phyloP scores from a whole-genome alignment of 495 filamentous ascomycete genomes.

The Xylaria curta region DNA sequence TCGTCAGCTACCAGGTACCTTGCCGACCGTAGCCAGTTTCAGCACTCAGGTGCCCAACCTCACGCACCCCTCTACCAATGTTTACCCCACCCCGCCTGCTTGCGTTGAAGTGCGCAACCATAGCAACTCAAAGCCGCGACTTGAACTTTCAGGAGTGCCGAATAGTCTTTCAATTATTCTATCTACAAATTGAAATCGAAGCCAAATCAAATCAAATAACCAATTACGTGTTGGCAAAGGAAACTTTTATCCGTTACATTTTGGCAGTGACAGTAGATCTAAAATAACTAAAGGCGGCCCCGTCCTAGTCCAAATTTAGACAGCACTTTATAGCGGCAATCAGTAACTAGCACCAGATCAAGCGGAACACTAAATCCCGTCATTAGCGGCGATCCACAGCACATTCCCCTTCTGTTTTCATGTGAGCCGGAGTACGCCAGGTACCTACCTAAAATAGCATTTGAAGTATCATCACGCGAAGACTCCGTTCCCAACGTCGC shows the following conservation, averaged over 20 bases:
- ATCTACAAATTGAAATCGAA: too few species aligned
- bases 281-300: slow-evolving; percentile 15
- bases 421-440: background rate
- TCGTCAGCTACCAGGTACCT: slow-evolving; percentile 4
- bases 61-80: background rate
- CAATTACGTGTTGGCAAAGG: background rate
- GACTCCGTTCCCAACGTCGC: background rate
- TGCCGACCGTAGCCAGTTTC: background rate
- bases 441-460: slow-evolving; percentile 11
- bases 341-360: background rate
- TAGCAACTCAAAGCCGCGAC: background rate
- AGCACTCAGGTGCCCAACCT: slow-evolving; percentile 20
- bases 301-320: background rate
- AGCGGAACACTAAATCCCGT: slow-evolving; percentile 11
- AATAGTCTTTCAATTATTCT: background rate
- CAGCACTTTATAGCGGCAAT: slow-evolving; percentile 12
- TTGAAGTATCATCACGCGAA: background rate
- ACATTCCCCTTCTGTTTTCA: background rate
- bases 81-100: background rate
- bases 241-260: background rate
- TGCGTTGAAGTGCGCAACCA: background rate
- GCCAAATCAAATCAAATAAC: background rate
- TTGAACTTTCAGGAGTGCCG: background rate
- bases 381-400: slow-evolving; percentile 17
- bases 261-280: too few species aligned